Evolutionary conservation across 2,329 filamentous ascomycete genomes (phyloP).

Genomic region (Xylaria sp.): DNA sequence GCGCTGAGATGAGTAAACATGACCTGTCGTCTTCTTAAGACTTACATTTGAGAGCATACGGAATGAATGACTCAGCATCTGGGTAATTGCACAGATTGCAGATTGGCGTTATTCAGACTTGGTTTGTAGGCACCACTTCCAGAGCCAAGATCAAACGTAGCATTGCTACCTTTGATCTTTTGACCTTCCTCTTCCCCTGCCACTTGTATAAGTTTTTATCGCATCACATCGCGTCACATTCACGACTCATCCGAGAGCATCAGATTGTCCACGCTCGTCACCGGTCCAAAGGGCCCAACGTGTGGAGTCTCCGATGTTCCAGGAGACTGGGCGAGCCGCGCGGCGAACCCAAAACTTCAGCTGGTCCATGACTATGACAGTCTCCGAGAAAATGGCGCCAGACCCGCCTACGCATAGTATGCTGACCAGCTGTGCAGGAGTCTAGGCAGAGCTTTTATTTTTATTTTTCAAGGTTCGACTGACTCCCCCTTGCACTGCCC

Average conservation of each 20-base stretch:
- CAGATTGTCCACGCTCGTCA: neutral
- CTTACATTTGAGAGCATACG: neutral
- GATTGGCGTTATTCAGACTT: no score
- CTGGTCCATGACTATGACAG: constrained; percentile 4
- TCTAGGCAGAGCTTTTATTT: neutral
- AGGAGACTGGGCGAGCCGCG: constrained; percentile 17
- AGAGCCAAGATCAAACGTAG: neutral
- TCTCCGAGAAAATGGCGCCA: neutral
- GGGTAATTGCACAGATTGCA: no score
- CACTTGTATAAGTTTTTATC: neutral
- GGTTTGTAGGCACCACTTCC: neutral
- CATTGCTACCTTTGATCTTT: neutral
- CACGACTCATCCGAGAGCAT: neutral
- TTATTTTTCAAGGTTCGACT: constrained; percentile 3
- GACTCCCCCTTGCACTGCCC: neutral
- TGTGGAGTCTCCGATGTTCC: neutral
- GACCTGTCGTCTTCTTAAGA: no score
- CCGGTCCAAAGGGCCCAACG: neutral
- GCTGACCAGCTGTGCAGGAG: neutral
- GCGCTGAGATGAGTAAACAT: no score
- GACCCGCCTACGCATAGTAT: neutral
- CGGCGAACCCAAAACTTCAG: neutral
- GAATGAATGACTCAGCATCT: neutral
- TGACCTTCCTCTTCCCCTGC: no score
- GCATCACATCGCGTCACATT: neutral